Percentiles rank a stretch among this genome's conserved stretches.
Conservation (phyloP, 768 basidiomycete genomes). For the Amanita rubescens region DNA sequence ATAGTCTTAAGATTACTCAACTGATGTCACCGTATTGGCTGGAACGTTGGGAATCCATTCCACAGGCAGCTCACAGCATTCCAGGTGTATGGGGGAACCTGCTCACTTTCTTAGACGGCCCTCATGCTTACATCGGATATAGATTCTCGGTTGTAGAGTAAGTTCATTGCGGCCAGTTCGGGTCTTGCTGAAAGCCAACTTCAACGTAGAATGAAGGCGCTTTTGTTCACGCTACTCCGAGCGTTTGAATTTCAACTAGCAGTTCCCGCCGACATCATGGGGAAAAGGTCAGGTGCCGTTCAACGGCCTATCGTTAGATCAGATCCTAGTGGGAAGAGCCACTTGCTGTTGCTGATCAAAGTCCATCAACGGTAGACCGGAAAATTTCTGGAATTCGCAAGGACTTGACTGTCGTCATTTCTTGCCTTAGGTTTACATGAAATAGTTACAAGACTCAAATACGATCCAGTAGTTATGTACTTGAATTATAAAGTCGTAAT, state of each 20-base stretch:
- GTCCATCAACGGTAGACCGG: slow-evolving; percentile 18
- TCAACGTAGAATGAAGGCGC: slow-evolving; percentile 27
- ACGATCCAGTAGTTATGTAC: too few species aligned
- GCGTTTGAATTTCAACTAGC: slow-evolving; percentile 45
- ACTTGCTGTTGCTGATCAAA: slow-evolving; percentile 39
- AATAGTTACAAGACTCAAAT: too few species aligned
- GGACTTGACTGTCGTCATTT: too few species aligned
- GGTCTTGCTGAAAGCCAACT: background rate
- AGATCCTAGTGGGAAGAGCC: slow-evolving; percentile 33
- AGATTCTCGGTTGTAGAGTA: slow-evolving; percentile 57
- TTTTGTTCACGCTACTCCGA: slow-evolving; percentile 35
- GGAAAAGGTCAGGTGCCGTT: slow-evolving; percentile 26
- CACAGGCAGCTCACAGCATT: slow-evolving; percentile 34
- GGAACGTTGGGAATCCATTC: slow-evolving; percentile 50
- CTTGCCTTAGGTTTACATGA: too few species aligned
- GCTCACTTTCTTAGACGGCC: slow-evolving; percentile 58
- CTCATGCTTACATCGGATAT: slow-evolving; percentile 60
- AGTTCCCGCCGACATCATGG: slow-evolving; percentile 30
- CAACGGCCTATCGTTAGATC: slow-evolving; percentile 37
- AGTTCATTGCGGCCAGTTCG: slow-evolving; percentile 14
- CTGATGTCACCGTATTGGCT: slow-evolving; percentile 39
- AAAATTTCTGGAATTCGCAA: too few species aligned
- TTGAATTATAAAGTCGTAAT: too few species aligned
- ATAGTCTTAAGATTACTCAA: too few species aligned
- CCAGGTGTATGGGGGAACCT: slow-evolving; percentile 58